Base-by-base conservation (phyloP, 1,284 basidiomycete species). In the Coniophora puteana region DNA sequence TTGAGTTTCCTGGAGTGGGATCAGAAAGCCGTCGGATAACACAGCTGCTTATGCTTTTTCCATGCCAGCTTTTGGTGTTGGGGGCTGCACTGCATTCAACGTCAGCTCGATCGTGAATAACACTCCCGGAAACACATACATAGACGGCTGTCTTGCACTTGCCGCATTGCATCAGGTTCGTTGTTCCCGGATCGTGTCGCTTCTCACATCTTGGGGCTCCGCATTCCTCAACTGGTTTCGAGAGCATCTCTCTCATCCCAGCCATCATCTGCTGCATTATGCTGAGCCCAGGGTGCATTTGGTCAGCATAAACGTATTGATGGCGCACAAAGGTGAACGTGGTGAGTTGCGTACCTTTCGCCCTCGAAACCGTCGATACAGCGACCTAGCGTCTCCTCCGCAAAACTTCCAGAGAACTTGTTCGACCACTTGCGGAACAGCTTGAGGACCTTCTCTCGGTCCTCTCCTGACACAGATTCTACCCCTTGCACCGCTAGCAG, bases 141-240 rank as follows among this genome's bases (percentile, higher is more conserved):
- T 66, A 65, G 6, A 63, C 54, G n/a, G 56, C 57, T 8, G 56
- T 50, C 47, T 61, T 65, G 47, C 64, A 65, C 43, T 62, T 65
- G 29, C 30, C 22, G 34, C 63, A 66, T 38, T 62, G 57, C 44
- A 59, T 41, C 38, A 66, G 38, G 10, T 55, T 46, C 8, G 44
- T 45, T 13, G 54, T 54, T 36, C 45, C 51, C 25, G 31, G 28
- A 39, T 52, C 48, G 13, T 41, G 38, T 21, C 46, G 51, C n/a
- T 38, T 45, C 16, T 26, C 31, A 47, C 61, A 65, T 7, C 46
- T 44, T n/a, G n/a, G n/a, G 20, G 47, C 57, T 7, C 58, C 58
- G 30, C 62, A 66, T 16, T 49, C 44, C 22, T 51, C 48, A 23
- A 65, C 38, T 22, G 41, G 42, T 22, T 46, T 37, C 33, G 57